Base-by-base conservation (phyloP, 257 asterid species). In the Primulina huaijiensis region DNA sequence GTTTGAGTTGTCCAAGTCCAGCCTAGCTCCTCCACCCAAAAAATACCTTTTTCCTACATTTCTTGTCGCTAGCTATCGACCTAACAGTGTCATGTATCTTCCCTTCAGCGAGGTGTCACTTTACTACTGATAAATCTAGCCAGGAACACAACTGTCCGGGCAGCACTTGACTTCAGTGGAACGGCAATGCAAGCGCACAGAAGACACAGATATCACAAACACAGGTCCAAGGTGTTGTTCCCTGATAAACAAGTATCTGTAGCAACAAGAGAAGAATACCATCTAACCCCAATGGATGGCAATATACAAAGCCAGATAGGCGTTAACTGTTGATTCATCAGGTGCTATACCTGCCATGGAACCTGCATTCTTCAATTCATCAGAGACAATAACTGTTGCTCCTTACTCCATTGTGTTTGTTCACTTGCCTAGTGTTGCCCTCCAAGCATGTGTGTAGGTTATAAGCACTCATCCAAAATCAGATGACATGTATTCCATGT, bases 381-480 rank as follows among this genome's bases (percentile, higher is more conserved):
- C 83, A 3, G 80, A 80, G 70, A 78, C 85, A 6, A 67, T 85
- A 72, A 77, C n/a, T 2, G 62, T 88, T 31, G 88, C 77, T 50
- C 89, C 89, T 66, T 79, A 65, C 75, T 88, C 95, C 37, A 80
- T 87, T 74, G 88, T 79, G 58, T 88, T 88, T 81, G 80, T 81
- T 75, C 88, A 85, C 69, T 43, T 82, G 66, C 82, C 83, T 38
- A 34, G 68, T 60, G 72, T 88, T 67, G 62, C 33, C 77, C 72
- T 74, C 20, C 79, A 82, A 33, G 89, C 88, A 60, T 88, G 95
- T 70, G 67, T 38, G 43, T 77, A 21, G 23, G 23, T 21, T 21
- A 21, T 21, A 21, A 21, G 23, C 23, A 1, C 23, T 21, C 23
- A 21, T 21, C 23, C 23, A 21, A 21, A 21, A 21, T 21, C 23